Base-by-base conservation (phyloP, 2,329 filamentous ascomycete species). In the Amylocarpus encephaloides region DNA sequence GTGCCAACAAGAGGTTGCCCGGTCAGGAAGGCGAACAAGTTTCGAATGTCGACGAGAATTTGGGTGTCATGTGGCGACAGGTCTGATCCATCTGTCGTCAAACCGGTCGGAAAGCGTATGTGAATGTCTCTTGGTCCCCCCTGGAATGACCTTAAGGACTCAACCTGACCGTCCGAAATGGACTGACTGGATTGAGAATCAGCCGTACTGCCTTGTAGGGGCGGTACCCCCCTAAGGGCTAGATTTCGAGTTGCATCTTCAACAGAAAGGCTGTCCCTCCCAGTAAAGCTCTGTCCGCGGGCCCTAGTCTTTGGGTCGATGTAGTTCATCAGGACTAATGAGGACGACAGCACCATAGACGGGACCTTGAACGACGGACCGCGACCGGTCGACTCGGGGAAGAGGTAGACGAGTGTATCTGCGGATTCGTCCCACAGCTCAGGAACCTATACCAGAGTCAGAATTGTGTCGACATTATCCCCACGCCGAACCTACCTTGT, bases 391-490 rank as follows among this genome's bases (percentile, higher is more conserved):
- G 69, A 68, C 48, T 70, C 73, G 1, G 80, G 72, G 49, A 76
- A 76, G 3, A 86, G 66, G 58, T 80, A 80, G 16, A 86, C 73
- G 45, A 73, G 70, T 19, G 83, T 73, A 53, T 75, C 75, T 35
- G 78, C 80, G 46, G 65, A 68, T 48, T 83, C 79, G 56, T 81
- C 78, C 82, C 82, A 85, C 16, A 86, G 66, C 63, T 85, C 82
- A 1, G 81, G 79, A 3, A 85, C 77, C 79, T 82, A 40, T 47
- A 35, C 46, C 43, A 50, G n/a, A 48, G 60, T 41, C 56, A 50
- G 32, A 46, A 40, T 22, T 34, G 35, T 32, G 30, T 12, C 29
- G 12, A 29, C 16, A 18, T 5, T 32, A 6, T 7, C 26, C n/a
- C 12, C 42, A 15, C 13, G 13, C 30, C n/a, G n/a, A 35, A 9